phyloP scores from a whole-genome alignment of 176 grass and related monocot genomes.

The Rhynchospora breviuscula region DNA sequence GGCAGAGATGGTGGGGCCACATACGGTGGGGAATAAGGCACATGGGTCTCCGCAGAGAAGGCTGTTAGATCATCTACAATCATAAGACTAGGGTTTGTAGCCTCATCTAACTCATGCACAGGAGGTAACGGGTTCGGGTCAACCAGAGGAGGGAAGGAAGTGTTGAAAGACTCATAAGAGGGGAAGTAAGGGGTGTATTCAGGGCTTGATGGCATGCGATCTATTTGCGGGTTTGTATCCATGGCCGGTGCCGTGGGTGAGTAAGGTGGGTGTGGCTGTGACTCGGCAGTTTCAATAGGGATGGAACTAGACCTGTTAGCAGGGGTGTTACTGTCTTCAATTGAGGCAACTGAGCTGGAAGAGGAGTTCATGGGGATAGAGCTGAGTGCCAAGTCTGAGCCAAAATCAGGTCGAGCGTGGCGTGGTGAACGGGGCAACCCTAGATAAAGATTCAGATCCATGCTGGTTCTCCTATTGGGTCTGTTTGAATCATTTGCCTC shows the following conservation, averaged over 20 bases:
- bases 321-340: slow-evolving; percentile 32
- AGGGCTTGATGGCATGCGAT: background rate
- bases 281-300: slow-evolving; percentile 26
- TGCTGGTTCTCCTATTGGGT: slow-evolving; percentile 43
- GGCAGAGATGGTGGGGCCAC: slow-evolving; percentile 10
- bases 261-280: slow-evolving; percentile 45
- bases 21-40: slow-evolving; percentile 31
- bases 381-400: slow-evolving; percentile 89
- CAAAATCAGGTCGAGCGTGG: slow-evolving; percentile 67
- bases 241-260: slow-evolving; percentile 25
- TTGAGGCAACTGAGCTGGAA: slow-evolving; percentile 53
- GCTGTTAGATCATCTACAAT: slow-evolving; percentile 3
- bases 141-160: slow-evolving; percentile 22
- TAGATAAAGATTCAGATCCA: slow-evolving; percentile 99
- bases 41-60: background rate
- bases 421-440: slow-evolving; percentile 70
- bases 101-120: slow-evolving; percentile 30
- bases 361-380: slow-evolving; percentile 60
- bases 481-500: slow-evolving; percentile 10
- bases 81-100: slow-evolving; percentile 9
- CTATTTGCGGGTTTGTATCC: slow-evolving; percentile 15
- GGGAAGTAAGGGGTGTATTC: slow-evolving; percentile 54
- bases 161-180: slow-evolving; percentile 21
- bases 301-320: slow-evolving; percentile 18
- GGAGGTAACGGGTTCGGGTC: slow-evolving; percentile 17